phyloP scores from a whole-genome alignment of 2,329 filamentous ascomycete species.

The Xylaria sp. region DNA sequence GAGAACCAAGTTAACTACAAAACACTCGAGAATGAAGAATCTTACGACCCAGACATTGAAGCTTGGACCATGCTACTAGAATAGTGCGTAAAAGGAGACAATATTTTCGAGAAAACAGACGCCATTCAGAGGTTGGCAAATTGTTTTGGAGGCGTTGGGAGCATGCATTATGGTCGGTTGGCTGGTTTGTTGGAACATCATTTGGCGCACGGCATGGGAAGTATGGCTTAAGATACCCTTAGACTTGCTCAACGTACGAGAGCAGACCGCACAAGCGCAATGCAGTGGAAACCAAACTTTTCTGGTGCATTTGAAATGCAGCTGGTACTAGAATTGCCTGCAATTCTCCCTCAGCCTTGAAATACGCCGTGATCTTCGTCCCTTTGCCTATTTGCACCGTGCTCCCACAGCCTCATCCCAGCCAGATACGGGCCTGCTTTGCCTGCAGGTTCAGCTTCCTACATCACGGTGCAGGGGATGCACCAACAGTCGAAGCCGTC shows the following conservation, averaged over 20 bases:
- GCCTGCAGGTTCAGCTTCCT: no score
- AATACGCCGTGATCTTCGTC: no score
- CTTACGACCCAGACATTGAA: conserved; percentile 23
- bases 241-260: conserved; percentile 5
- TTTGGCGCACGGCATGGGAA: conserved; percentile 9
- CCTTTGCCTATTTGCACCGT: no score
- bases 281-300: no score
- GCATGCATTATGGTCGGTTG: not conserved
- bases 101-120: not conserved
- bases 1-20: conserved; percentile 30
- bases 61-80: conserved; percentile 31
- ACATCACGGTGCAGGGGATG: conserved; percentile 60
- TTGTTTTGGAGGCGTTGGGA: conserved; percentile 5
- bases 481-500: conserved; percentile 60
- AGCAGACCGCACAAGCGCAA: not conserved
- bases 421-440: no score
- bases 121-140: not conserved
- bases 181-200: not conserved
- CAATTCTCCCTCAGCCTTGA: not conserved
- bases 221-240: conserved; percentile 32
- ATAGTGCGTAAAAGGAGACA: not conserved
- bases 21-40: conserved; percentile 15
- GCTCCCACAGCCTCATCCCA: no score
- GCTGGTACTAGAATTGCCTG: not conserved
- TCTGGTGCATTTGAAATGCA: not conserved